A percentile compares a stretch with the other conserved stretches of the same genome.
These are phyloP conservation scores for Skeletonema costatum DNA, from an alignment of 108 stramenopile genomes.

Conservation along the genomic window DNA sequence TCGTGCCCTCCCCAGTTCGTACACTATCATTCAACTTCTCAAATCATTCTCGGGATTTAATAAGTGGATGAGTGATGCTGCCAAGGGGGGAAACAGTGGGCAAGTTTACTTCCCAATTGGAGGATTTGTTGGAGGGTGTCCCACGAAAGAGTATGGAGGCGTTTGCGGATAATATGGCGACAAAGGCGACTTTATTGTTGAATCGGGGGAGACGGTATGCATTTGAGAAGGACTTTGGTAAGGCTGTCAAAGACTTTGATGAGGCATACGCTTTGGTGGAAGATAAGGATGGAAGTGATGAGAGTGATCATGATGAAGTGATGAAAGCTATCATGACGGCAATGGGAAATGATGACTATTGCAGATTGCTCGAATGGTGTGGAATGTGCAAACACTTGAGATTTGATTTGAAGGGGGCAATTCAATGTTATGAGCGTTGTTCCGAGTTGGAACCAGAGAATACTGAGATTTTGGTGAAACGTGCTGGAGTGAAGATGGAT, in stretches of 20 bases:
- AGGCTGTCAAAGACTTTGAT: constrained; percentile 71
- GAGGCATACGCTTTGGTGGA: constrained; percentile 61
- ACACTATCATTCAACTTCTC: constrained; percentile 80
- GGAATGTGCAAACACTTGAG: constrained; percentile 89
- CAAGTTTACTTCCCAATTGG: constrained; percentile 51
- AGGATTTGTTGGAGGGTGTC: constrained; percentile 36
- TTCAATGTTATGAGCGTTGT: constrained; percentile 73
- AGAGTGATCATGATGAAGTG: constrained; percentile 25
- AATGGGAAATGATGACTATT: constrained; percentile 72
- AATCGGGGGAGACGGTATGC: constrained; percentile 80
- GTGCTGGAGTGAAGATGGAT: constrained; percentile 92
- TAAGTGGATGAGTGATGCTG: constrained; percentile 86
- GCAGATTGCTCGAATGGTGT: constrained; percentile 82
- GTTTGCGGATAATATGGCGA: constrained; percentile 39
- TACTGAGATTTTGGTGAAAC: constrained; percentile 82
- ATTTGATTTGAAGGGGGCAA: constrained; percentile 84
- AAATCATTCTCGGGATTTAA: constrained; percentile 85
- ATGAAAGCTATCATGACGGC: constrained; percentile 33
- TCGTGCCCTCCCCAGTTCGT: constrained; percentile 65
- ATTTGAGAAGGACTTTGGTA: constrained; percentile 66
- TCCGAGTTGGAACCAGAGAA: constrained; percentile 81
- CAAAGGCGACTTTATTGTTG: constrained; percentile 58
- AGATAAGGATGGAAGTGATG: constrained; percentile 32
- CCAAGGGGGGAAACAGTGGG: constrained; percentile 56
- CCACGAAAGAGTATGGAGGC: constrained; percentile 23